These are phyloP conservation scores for Pedinophyceae sp. DNA, from an alignment of 139 green algal species.

Conservation along the genomic window DNA sequence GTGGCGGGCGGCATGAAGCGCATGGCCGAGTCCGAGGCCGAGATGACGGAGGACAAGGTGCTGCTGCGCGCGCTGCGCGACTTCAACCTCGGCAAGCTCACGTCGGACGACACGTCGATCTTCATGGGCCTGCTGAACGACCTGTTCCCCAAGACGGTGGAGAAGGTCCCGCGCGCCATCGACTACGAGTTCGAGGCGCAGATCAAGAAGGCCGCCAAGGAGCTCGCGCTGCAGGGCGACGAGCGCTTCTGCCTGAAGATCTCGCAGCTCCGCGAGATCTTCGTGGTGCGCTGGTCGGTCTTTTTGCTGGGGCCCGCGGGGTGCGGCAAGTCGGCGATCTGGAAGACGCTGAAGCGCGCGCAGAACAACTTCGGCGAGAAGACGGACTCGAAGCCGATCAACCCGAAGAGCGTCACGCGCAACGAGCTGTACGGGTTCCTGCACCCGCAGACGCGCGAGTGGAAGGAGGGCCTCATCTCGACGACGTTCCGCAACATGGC, in stretches of 20 bases:
- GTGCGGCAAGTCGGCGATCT: conserved; percentile 83
- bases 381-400: conserved; percentile 61
- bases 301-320: conserved; percentile 80
- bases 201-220: conserved; percentile 41
- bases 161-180: conserved; percentile 56
- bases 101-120: conserved; percentile 68
- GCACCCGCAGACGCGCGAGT: conserved; percentile 71
- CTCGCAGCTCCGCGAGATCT: conserved; percentile 58
- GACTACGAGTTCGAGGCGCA: conserved; percentile 56
- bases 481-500: conserved; percentile 72
- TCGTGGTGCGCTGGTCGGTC: conserved; percentile 79
- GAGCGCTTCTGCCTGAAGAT: conserved; percentile 81
- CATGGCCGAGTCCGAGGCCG: conserved; percentile 15
- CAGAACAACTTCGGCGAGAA: conserved; percentile 54
- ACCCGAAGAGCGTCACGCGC: conserved; percentile 76
- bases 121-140: conserved; percentile 87
- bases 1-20: conserved; percentile 87
- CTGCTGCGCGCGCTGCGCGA: conserved; percentile 77
- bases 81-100: conserved; percentile 92
- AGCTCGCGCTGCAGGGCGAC: conserved; percentile 74
- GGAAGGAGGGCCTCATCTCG: conserved; percentile 82
- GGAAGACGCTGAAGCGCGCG: conserved; percentile 67
- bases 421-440: conserved; percentile 89
- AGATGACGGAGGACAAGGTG: conserved; percentile 78
- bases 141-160: conserved; percentile 74